Evolutionary conservation across 78 protist species (phyloP).

Genomic region (Dictyostelium firmibasis): DNA sequence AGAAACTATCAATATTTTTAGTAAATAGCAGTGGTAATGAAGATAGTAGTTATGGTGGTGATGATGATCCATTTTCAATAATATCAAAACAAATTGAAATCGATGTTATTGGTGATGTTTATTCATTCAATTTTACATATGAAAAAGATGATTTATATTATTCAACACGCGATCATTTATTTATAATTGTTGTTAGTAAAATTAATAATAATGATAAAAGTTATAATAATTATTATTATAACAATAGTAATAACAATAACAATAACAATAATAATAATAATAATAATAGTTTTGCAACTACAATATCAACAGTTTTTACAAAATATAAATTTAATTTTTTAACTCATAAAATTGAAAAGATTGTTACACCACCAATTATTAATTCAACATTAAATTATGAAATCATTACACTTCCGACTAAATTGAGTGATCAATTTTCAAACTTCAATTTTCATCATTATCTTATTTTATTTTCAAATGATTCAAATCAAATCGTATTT

Average conservation of each 20-base stretch:
- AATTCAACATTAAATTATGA: not conserved
- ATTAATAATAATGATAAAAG: not conserved
- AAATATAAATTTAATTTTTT: constrained; percentile 1
- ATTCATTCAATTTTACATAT: not conserved
- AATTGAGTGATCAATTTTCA: not conserved
- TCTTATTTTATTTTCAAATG: not conserved
- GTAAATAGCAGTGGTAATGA: not conserved
- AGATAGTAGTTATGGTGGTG: no score
- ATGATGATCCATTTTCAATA: not conserved
- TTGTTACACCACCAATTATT: not conserved
- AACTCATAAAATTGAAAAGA: not conserved
- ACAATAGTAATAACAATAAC: no score
- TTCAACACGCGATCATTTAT: not conserved
- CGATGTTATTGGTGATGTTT: not conserved
- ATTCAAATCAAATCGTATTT: not conserved
- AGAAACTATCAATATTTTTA: constrained; percentile 38
- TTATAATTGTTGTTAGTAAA: not conserved
- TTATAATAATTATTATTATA: not conserved
- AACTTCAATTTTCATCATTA: not conserved
- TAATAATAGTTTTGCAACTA: not conserved
- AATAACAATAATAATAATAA: no score
- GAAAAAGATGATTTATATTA: constrained; percentile 4
- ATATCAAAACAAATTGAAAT: not conserved
- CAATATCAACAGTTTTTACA: not conserved
- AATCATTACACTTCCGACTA: not conserved